phyloP scores from a whole-genome alignment of 495 filamentous ascomycete species.

The Glarea lozoyensis region DNA sequence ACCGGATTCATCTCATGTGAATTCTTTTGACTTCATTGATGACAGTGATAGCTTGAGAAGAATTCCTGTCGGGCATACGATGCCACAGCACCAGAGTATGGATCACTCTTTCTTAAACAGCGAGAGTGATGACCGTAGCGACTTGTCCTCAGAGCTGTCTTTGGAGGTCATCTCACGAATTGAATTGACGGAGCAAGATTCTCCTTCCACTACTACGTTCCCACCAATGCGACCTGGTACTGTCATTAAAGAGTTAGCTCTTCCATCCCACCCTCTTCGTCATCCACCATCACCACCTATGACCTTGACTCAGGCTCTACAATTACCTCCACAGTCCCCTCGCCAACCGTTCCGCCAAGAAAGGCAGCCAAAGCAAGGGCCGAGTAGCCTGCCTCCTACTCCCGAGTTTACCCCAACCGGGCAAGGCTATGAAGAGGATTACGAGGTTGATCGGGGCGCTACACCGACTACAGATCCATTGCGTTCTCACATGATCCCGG shows the following conservation, averaged over 20 bases:
- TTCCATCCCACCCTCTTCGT: constrained; percentile 56
- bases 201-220: constrained; percentile 24
- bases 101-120: constrained; percentile 54
- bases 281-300: constrained; percentile 72
- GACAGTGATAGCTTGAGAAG: constrained; percentile 48
- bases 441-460: constrained; percentile 9
- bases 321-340: constrained; percentile 24
- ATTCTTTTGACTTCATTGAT: constrained; percentile 41
- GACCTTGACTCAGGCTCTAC: constrained; percentile 53
- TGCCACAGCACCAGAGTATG: constrained; percentile 32
- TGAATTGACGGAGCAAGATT: constrained; percentile 22
- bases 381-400: constrained; percentile 42
- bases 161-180: constrained; percentile 45
- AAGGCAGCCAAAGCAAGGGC: constrained; percentile 22
- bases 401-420: constrained; percentile 41
- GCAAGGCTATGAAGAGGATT: neutral
- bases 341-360: constrained; percentile 29
- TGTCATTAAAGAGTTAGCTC: constrained; percentile 12
- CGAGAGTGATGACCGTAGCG: constrained; percentile 62
- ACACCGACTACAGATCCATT: constrained; percentile 18
- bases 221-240: constrained; percentile 34
- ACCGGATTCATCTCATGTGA: constrained; percentile 25
- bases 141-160: constrained; percentile 74
- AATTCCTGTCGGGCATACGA: constrained; percentile 32
- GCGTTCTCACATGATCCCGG: constrained; percentile 15